Conservation (phyloP, 2,329 filamentous ascomycete species). For the Alternaria sp. region DNA sequence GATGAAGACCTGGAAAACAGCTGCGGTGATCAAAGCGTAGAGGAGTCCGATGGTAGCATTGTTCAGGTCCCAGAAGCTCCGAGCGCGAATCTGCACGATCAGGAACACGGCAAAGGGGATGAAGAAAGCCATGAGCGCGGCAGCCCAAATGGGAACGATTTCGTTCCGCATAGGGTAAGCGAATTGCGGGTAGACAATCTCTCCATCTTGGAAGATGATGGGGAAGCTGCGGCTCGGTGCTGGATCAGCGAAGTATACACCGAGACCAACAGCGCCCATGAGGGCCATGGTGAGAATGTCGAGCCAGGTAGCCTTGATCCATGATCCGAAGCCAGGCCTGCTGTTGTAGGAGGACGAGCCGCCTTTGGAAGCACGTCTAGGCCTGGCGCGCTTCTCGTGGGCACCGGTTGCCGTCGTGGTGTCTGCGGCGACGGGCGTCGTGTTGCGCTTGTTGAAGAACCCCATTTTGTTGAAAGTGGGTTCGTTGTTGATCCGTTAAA, state of each 20-base stretch:
- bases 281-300: slow-evolving; percentile 71
- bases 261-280: slow-evolving; percentile 71
- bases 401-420: slow-evolving; percentile 43
- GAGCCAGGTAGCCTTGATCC: slow-evolving; percentile 70
- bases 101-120: slow-evolving; percentile 71
- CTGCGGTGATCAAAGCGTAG: slow-evolving; percentile 71
- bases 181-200: slow-evolving; percentile 72
- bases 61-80: slow-evolving; percentile 63
- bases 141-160: slow-evolving; percentile 70
- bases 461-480: slow-evolving; percentile 34
- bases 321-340: slow-evolving; percentile 68
- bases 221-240: slow-evolving; percentile 73
- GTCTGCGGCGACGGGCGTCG: slow-evolving; percentile 42
- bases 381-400: slow-evolving; percentile 34
- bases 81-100: slow-evolving; percentile 69
- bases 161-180: slow-evolving; percentile 70
- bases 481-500: slow-evolving; percentile 1
- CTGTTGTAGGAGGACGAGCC: slow-evolving; percentile 35
- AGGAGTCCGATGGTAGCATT: slow-evolving; percentile 73
- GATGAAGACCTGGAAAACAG: slow-evolving; percentile 78
- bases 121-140: slow-evolving; percentile 68
- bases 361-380: slow-evolving; percentile 13
- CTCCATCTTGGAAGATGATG: slow-evolving; percentile 68
- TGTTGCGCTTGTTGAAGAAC: slow-evolving; percentile 47
- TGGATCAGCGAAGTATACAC: slow-evolving; percentile 70